These are phyloP conservation scores for Suhomyces xylopsoci DNA, from an alignment of 805 yeast species.

Conservation along the genomic window DNA sequence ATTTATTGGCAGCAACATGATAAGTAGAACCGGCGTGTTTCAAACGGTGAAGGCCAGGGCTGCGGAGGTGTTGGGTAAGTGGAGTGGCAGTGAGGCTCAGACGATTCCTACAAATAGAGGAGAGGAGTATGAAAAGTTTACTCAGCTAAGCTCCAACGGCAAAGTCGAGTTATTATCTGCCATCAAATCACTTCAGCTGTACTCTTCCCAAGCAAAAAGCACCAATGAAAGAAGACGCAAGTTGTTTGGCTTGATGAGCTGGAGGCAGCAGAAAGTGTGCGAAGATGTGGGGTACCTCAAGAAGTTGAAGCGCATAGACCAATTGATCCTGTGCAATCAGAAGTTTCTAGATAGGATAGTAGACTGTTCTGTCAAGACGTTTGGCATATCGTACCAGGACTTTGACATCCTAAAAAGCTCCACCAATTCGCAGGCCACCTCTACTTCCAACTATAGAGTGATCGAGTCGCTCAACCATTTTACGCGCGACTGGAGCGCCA, in stretches of 20 bases:
- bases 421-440: constrained; percentile 6
- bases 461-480: constrained; percentile 73
- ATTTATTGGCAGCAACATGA: constrained; percentile 32
- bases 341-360: constrained; percentile 46
- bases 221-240: constrained; percentile 47
- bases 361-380: constrained; percentile 33
- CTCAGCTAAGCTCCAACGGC: constrained; percentile 17
- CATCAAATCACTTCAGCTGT: constrained; percentile 45
- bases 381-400: constrained; percentile 45
- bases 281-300: constrained; percentile 50
- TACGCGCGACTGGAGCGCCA: constrained; percentile 71
- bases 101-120: background rate
- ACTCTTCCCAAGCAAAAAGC: constrained; percentile 34
- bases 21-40: constrained; percentile 25
- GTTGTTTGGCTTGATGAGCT: constrained; percentile 45
- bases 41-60: constrained; percentile 11
- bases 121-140: constrained; percentile 9
- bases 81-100: background rate
- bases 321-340: constrained; percentile 46
- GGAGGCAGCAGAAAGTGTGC: constrained; percentile 56
- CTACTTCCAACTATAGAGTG: constrained; percentile 40
- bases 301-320: constrained; percentile 51
- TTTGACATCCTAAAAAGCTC: constrained; percentile 13
- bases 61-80: background rate
- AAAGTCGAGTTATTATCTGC: constrained; percentile 39